Percentiles rank a stretch among this genome's conserved stretches.
Conservation (phyloP, 768 basidiomycete genomes). For the Tricholoma bakamatsutake region DNA sequence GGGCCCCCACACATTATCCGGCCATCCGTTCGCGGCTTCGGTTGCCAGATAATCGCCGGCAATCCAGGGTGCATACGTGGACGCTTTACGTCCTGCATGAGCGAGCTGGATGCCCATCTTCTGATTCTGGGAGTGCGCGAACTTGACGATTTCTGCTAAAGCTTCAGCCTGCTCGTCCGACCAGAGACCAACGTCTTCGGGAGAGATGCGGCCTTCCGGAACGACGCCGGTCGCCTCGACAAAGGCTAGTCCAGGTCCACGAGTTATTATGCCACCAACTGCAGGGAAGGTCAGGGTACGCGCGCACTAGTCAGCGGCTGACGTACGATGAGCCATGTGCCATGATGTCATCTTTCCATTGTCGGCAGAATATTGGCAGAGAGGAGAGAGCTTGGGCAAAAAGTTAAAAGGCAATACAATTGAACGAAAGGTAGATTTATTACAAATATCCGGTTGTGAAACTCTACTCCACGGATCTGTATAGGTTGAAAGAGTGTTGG, state of each 20-base stretch:
- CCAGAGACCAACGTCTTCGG: slow-evolving; percentile 63
- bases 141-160: slow-evolving; percentile 51
- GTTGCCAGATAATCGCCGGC: slow-evolving; percentile 26
- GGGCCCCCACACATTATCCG: slow-evolving; percentile 51
- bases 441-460: slow-evolving; percentile 53
- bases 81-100: slow-evolving; percentile 75
- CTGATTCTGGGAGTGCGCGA: slow-evolving; percentile 66
- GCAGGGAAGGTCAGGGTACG: slow-evolving; percentile 5
- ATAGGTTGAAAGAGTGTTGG: slow-evolving; percentile 46
- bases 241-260: slow-evolving; percentile 51
- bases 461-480: slow-evolving; percentile 44
- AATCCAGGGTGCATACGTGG: slow-evolving; percentile 59
- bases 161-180: slow-evolving; percentile 46
- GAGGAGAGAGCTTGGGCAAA: slow-evolving; percentile 39
- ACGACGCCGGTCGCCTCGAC: slow-evolving; percentile 65
- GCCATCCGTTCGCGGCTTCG: slow-evolving; percentile 42
- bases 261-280: slow-evolving; percentile 51
- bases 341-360: slow-evolving; percentile 48
- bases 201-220: slow-evolving; percentile 59
- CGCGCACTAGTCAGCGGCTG: slow-evolving; percentile 19
- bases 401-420: not conserved
- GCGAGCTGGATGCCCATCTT: slow-evolving; percentile 71
- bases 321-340: slow-evolving; percentile 58
- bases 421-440: slow-evolving; percentile 10
- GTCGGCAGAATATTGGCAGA: slow-evolving; percentile 57